Evolutionary conservation across 805 yeast species (phyloP).

Genomic region (Saccharomycopsis sp.): DNA sequence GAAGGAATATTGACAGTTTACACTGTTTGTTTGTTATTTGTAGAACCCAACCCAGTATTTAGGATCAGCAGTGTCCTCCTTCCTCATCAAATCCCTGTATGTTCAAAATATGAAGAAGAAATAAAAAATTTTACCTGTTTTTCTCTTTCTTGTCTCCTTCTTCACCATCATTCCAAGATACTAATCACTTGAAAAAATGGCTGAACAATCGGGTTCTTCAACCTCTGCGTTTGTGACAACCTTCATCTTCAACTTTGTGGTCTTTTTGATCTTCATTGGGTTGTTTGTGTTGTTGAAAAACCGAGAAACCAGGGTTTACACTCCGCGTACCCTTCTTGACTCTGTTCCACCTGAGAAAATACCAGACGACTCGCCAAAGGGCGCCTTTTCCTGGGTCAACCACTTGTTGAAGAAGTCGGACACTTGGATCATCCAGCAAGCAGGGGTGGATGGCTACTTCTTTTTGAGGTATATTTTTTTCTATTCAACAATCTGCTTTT

Average conservation of each 20-base stretch:
- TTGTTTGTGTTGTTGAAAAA: conserved; percentile 59
- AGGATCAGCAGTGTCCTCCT: no score
- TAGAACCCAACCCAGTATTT: no score
- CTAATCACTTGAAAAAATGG: no score
- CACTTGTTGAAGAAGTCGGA: conserved; percentile 47
- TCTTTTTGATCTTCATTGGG: conserved; percentile 47
- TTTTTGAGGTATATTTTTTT: conserved; percentile 56
- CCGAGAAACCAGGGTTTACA: conserved; percentile 61
- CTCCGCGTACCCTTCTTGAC: conserved; percentile 55
- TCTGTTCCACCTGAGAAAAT: conserved; percentile 35
- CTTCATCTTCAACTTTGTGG: conserved; percentile 55
- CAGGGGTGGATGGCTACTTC: conserved; percentile 71
- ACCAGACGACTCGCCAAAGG: conserved; percentile 59
- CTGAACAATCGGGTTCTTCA: conserved; percentile 35
- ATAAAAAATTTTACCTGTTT: no score
- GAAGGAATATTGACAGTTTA: no score
- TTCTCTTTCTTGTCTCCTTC: no score
- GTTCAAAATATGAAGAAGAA: no score
- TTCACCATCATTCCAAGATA: no score
- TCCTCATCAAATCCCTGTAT: no score
- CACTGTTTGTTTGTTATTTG: no score
- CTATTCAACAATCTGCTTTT: conserved; percentile 41
- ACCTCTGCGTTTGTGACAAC: conserved; percentile 73
- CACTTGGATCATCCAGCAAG: conserved; percentile 53
- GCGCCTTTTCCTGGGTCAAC: conserved; percentile 52